These are phyloP conservation scores for Penicillium taxi DNA, from an alignment of 495 filamentous ascomycete genomes.

Conservation along the genomic window DNA sequence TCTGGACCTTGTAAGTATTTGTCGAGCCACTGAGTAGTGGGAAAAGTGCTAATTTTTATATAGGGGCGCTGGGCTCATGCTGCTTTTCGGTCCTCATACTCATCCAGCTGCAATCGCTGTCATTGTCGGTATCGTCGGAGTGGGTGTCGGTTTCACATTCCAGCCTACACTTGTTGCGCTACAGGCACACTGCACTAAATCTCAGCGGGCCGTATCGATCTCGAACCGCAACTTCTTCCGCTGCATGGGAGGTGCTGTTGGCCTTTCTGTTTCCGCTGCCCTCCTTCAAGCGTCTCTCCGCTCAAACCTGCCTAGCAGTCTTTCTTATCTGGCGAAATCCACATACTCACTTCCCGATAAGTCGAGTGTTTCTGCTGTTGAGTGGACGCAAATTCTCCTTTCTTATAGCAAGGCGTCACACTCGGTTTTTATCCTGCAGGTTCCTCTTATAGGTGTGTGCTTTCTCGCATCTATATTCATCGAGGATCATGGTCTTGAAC, in stretches of 20 bases:
- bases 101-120: conserved; percentile 43
- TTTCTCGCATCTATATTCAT: conserved; percentile 46
- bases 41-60: background rate
- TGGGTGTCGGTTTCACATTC: conserved; percentile 51
- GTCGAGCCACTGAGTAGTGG: background rate
- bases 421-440: conserved; percentile 46
- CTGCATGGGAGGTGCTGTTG: conserved; percentile 50
- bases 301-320: conserved; percentile 34
- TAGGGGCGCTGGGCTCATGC: conserved; percentile 46
- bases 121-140: conserved; percentile 45
- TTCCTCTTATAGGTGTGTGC: conserved; percentile 47
- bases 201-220: conserved; percentile 54
- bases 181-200: conserved; percentile 51
- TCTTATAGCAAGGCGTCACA: conserved; percentile 47
- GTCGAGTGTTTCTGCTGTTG: conserved; percentile 22
- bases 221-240: conserved; percentile 58
- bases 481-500: conserved; percentile 45
- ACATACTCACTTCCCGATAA: conserved; percentile 35
- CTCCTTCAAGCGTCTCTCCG: conserved; percentile 46
- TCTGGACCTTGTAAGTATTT: conserved; percentile 43
- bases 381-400: conserved; percentile 36
- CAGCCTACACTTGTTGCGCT: conserved; percentile 57
- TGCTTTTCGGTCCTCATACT: conserved; percentile 41
- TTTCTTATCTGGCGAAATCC: conserved; percentile 33
- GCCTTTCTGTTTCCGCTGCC: conserved; percentile 53